These are phyloP conservation scores for Suillus discolor DNA, from an alignment of 768 basidiomycete genomes.

Conservation along the genomic window DNA sequence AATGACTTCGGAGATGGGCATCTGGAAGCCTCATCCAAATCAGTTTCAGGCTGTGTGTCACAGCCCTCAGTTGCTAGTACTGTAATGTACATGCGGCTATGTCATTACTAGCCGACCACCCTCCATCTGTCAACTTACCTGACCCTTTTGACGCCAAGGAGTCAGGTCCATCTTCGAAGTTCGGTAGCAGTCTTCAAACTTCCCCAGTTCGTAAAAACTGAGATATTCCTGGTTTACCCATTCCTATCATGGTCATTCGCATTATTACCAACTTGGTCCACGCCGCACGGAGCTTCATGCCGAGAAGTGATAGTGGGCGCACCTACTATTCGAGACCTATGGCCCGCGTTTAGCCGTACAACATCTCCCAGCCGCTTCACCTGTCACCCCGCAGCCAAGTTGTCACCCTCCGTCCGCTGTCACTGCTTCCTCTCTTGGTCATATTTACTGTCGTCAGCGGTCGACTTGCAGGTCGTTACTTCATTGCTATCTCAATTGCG, in stretches of 20 bases:
- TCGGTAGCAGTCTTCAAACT: neutral
- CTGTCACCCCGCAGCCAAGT: neutral
- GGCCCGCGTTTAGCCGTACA: constrained; percentile 1
- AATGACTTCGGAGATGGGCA: neutral
- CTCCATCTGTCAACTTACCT: neutral
- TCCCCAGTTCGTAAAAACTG: neutral
- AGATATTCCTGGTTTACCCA: neutral
- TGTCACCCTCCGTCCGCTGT: neutral
- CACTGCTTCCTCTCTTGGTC: neutral
- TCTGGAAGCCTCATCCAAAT: neutral
- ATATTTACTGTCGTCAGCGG: neutral
- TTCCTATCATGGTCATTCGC: constrained; percentile 4
- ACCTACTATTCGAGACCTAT: neutral
- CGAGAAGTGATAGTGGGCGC: constrained; percentile 7
- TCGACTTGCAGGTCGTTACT: neutral
- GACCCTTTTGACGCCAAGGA: neutral
- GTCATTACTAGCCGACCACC: neutral
- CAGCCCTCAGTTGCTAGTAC: neutral
- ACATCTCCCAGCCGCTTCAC: neutral
- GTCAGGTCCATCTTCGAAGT: constrained; percentile 1
- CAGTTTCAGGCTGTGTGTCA: neutral
- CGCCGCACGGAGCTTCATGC: constrained; percentile 2
- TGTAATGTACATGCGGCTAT: neutral
- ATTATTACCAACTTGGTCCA: constrained; percentile 12
- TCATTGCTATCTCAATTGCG: neutral